Evolutionary conservation across 306 rosid genomes (phyloP), one percentile per base, ranked within the genome.

Genomic region (Neltuma alba): DNA sequence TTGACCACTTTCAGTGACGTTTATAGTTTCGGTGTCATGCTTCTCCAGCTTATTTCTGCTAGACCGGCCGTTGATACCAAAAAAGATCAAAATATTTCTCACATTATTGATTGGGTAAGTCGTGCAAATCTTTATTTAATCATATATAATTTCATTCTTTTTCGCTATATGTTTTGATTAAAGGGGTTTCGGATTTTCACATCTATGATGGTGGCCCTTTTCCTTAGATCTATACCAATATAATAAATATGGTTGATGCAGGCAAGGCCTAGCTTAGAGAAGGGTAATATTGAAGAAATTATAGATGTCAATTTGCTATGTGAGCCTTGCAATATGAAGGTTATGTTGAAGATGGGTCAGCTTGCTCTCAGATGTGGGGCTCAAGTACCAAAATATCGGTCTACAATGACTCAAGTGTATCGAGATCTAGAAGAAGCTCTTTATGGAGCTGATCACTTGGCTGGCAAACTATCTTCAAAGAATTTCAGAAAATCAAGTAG

Each of bases 221-320:
- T 27, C 13, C 37, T 60, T 74, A 11, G 68, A 23, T 48, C 34
- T 57, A 33, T 64, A 70, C 13, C 34, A 44, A 38, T 42, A 8
- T 23, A 37, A 71, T 61, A 71, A 40, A 31, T 33, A n/a, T 47
- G 58, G 31, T 41, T 62, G 31, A 67, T 88, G 85, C 83, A 93
- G 98, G 93, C 94, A 78, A 87, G 91, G 75, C 93, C 97, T 34
- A 86, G 97, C 84, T 40, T 94, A 76, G 97, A 92, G 83, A 74
- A 58, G 50, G 94, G 87, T 4, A 68, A 52, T 12, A 81, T 94
- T 75, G 97, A 86, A 76, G 96, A 92, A 73, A 86, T 94, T 14
- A 66, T 94, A 66, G 98, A 94, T 76, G 97, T 84, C 75, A 84
- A 81, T 87, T 89, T 92, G 58, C 85, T 89, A 52, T 66, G 82